These are phyloP conservation scores for Claviceps monticola DNA, from an alignment of 2,329 filamentous ascomycete genomes.

Conservation along the genomic window DNA sequence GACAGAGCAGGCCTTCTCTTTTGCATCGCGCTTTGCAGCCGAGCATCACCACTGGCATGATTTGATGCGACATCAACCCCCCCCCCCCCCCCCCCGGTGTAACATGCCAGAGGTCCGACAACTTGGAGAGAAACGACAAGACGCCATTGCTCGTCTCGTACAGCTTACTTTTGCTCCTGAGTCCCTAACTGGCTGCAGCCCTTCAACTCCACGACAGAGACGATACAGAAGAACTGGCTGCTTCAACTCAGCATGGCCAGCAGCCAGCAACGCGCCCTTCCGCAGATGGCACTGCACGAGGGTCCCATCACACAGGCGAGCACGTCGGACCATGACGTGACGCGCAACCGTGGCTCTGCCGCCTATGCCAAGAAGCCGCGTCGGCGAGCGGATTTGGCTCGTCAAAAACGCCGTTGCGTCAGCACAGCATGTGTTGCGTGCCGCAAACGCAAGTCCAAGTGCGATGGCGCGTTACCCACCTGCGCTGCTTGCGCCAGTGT, in stretches of 20 bases:
- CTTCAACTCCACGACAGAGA: not conserved
- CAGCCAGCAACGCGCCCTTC: not conserved
- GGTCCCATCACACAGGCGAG: not conserved
- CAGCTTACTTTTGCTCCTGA: not conserved
- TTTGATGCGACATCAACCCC: conserved; percentile 2
- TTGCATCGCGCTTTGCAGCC: not conserved
- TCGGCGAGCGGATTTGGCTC: conserved; percentile 31
- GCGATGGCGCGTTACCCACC: conserved; percentile 79
- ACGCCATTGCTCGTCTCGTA: not conserved
- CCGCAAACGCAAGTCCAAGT: conserved; percentile 70
- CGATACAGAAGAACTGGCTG: not conserved
- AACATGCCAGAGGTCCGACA: not conserved
- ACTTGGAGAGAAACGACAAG: not conserved
- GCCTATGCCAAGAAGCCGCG: conserved; percentile 30
- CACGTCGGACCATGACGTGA: not conserved
- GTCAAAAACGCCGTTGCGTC: conserved; percentile 60
- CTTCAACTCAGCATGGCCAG: conserved; percentile 1
- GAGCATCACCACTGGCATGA: not conserved
- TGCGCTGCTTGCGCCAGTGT: conserved; percentile 95
- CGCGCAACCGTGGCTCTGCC: conserved; percentile 5
- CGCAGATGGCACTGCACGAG: not conserved
- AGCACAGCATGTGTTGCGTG: conserved; percentile 78
- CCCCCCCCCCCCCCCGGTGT: not conserved
- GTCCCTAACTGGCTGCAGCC: not conserved
- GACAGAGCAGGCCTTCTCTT: no score